Percentiles rank a stretch among this genome's conserved stretches.
phyloP scores from a whole-genome alignment of 371 early-diverging fungal species.

The Thermomucor indicae-seudaticae region DNA sequence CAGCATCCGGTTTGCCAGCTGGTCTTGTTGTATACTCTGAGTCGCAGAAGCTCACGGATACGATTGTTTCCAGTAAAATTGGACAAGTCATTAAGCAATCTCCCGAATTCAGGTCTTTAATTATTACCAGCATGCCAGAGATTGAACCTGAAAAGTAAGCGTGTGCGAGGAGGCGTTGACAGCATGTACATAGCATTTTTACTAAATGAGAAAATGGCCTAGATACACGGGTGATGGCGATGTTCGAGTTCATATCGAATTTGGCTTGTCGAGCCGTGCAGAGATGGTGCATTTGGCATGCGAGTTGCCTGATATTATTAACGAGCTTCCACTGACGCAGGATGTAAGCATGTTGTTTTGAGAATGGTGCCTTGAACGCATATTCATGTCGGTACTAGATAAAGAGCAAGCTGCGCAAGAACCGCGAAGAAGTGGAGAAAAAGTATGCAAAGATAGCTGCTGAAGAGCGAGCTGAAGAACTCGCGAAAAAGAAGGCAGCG shows the following conservation, averaged over 20 bases:
- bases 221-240: slow-evolving; percentile 20
- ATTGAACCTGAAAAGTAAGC: slow-evolving; percentile 39
- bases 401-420: slow-evolving; percentile 33
- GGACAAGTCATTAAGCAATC: slow-evolving; percentile 33
- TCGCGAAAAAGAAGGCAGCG: slow-evolving; percentile 46
- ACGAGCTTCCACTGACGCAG: slow-evolving; percentile 12
- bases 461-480: slow-evolving; percentile 49
- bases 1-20: slow-evolving; percentile 15
- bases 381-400: slow-evolving; percentile 8
- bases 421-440: slow-evolving; percentile 45
- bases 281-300: slow-evolving; percentile 29
- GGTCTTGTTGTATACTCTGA: slow-evolving; percentile 30
- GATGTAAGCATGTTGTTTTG: slow-evolving; percentile 19
- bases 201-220: not conserved
- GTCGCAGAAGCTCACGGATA: slow-evolving; percentile 39
- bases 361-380: not conserved
- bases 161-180: slow-evolving; percentile 17
- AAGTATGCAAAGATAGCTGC: slow-evolving; percentile 42
- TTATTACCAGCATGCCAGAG: slow-evolving; percentile 44
- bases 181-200: slow-evolving; percentile 3
- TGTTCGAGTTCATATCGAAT: slow-evolving; percentile 3
- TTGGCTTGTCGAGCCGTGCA: not conserved
- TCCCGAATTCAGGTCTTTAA: slow-evolving; percentile 29
- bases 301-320: slow-evolving; percentile 29
- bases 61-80: slow-evolving; percentile 27